These are phyloP conservation scores for Oryza meyeriana DNA, from an alignment of 176 grass and related monocot genomes.

Conservation along the genomic window DNA sequence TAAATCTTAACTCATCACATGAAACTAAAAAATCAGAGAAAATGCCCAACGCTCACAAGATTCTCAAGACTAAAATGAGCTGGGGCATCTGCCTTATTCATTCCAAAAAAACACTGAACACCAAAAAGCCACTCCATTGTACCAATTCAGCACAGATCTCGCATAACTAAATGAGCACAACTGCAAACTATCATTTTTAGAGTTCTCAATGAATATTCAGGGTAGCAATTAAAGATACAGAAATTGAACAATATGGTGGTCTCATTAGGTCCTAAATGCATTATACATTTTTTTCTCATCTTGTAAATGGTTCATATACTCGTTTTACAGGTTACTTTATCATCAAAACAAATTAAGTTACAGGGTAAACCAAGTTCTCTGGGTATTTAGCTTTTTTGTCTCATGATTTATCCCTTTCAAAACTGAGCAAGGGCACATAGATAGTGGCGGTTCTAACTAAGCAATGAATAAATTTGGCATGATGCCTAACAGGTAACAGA, in stretches of 20 bases:
- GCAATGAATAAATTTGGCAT: neutral
- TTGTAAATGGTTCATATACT: neutral
- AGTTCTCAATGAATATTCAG: neutral
- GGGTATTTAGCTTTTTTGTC: neutral
- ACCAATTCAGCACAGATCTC: conserved; percentile 25
- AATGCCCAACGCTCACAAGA: neutral
- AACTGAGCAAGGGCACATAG: neutral
- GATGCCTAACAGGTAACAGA: neutral
- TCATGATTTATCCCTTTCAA: neutral
- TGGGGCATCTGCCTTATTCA: neutral
- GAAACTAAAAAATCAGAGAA: neutral
- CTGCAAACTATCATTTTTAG: neutral
- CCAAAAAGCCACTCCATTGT: neutral
- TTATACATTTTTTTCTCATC: no score
- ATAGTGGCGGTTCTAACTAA: neutral
- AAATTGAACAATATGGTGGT: neutral
- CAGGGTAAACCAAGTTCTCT: neutral
- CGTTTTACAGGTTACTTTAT: neutral
- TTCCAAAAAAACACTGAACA: no score
- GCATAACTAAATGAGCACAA: neutral
- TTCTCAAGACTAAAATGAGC: conserved; percentile 22
- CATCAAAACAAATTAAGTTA: neutral
- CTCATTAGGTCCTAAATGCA: neutral
- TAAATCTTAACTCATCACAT: neutral
- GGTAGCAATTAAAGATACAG: neutral